Percentiles rank a stretch among this genome's conserved stretches.
Conservation (phyloP, 139 green algal genomes). For the Chlamydomonas schloesseri region DNA sequence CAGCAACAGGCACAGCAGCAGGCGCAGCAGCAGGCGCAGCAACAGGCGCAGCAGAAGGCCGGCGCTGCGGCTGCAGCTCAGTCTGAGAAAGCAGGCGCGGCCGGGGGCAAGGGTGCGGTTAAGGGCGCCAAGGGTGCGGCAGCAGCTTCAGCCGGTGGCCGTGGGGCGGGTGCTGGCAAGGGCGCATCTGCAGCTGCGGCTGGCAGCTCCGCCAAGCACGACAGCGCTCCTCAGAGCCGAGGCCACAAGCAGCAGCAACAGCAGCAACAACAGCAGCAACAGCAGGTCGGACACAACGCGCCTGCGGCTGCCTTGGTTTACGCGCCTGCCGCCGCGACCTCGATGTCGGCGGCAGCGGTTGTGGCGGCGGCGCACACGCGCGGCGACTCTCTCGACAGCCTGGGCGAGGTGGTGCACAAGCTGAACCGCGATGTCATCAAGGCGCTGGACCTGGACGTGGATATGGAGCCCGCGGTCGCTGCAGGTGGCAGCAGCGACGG, state of each 20-base stretch:
- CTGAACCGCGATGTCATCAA: slow-evolving; percentile 37
- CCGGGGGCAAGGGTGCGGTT: neutral
- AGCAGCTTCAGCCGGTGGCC: neutral
- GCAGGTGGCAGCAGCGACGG: no score
- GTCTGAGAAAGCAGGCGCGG: neutral
- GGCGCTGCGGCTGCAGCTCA: neutral
- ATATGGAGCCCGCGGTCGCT: neutral
- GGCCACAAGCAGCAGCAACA: no score
- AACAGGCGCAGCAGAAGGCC: neutral
- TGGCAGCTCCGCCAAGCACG: no score
- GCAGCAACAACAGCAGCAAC: no score
- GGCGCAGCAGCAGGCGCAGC: neutral
- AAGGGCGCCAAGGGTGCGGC: neutral
- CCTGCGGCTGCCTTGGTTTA: neutral
- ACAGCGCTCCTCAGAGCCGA: no score
- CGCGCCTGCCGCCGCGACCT: neutral
- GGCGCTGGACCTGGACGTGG: slow-evolving; percentile 11
- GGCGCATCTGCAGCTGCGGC: no score
- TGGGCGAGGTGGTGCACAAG: slow-evolving; percentile 31
- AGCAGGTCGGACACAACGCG: no score
- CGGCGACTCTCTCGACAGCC: slow-evolving; percentile 44
- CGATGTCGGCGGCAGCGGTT: neutral
- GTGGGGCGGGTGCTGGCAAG: neutral
- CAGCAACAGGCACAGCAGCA: neutral
- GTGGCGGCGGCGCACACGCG: slow-evolving; percentile 10